These are phyloP conservation scores for Taiwanofungus camphoratus DNA, from an alignment of 1,284 basidiomycete genomes.

Conservation along the genomic window DNA sequence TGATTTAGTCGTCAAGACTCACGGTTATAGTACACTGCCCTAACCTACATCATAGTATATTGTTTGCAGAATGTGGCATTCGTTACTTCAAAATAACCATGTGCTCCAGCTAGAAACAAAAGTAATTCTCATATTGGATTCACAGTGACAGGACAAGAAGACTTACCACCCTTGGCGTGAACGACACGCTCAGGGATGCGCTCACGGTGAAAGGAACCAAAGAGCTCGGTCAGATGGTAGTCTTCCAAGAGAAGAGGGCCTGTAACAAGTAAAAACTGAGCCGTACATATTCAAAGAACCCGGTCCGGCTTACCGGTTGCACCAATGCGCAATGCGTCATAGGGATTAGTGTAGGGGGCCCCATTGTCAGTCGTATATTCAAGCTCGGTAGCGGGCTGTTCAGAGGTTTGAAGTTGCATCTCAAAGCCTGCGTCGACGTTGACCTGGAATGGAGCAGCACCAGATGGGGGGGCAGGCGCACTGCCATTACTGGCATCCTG, in stretches of 20 bases:
- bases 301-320: slow-evolving; percentile 18
- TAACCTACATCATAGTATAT: slow-evolving; percentile 23
- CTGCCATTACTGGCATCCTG: too few relatives aligned
- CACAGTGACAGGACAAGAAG: neutral
- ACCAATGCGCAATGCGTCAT: slow-evolving; percentile 26
- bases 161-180: slow-evolving; percentile 35
- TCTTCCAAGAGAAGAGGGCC: slow-evolving; percentile 21
- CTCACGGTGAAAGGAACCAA: slow-evolving; percentile 56
- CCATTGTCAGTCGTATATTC: slow-evolving; percentile 26
- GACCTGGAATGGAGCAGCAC: slow-evolving; percentile 12
- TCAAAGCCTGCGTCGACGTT: slow-evolving; percentile 20
- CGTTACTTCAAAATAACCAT: slow-evolving; percentile 49
- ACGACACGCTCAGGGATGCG: slow-evolving; percentile 38
- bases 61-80: slow-evolving; percentile 23
- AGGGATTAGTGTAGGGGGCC: slow-evolving; percentile 22
- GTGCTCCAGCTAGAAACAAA: slow-evolving; percentile 36
- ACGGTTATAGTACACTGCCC: slow-evolving; percentile 34
- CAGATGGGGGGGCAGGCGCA: slow-evolving; percentile 12
- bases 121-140: neutral
- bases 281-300: neutral
- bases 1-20: slow-evolving; percentile 36
- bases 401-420: slow-evolving; percentile 19
- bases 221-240: slow-evolving; percentile 34
- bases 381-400: slow-evolving; percentile 20
- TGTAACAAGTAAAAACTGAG: slow-evolving; percentile 1